These are phyloP conservation scores for Cryomyces antarcticus DNA, from an alignment of 495 filamentous ascomycete species.

Conservation along the genomic window DNA sequence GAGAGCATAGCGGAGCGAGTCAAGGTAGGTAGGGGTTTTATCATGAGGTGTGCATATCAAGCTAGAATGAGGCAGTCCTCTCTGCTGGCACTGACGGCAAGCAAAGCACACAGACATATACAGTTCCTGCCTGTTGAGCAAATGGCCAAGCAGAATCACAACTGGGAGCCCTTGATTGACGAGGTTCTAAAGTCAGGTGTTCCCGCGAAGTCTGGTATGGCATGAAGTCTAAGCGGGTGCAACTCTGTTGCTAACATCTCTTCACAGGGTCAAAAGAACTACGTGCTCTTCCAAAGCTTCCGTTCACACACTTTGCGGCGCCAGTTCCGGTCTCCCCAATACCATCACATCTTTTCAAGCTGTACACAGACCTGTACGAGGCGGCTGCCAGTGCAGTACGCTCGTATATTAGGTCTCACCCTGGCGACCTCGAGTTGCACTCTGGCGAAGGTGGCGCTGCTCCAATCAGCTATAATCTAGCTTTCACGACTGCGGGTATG, in stretches of 20 bases:
- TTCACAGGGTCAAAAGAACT: too few relatives aligned
- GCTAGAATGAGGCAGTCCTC: too few relatives aligned
- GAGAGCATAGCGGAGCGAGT: slow-evolving; percentile 52
- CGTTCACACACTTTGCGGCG: slow-evolving; percentile 31
- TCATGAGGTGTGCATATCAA: too few relatives aligned
- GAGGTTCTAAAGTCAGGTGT: slow-evolving; percentile 7
- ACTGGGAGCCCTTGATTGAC: slow-evolving; percentile 39
- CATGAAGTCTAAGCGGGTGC: too few relatives aligned
- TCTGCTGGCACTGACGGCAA: too few relatives aligned
- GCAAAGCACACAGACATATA: slow-evolving; percentile 57
- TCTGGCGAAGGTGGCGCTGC: slow-evolving; percentile 23
- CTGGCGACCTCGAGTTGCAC: slow-evolving; percentile 6
- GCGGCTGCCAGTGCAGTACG: slow-evolving; percentile 24
- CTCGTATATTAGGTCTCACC: slow-evolving; percentile 7
- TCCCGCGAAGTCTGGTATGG: slow-evolving; percentile 4
- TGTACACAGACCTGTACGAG: slow-evolving; percentile 34
- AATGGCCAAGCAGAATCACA: slow-evolving; percentile 32
- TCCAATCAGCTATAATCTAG: slow-evolving; percentile 58
- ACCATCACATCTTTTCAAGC: slow-evolving; percentile 21
- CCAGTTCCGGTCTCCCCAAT: slow-evolving; percentile 22
- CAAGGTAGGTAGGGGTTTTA: too few relatives aligned
- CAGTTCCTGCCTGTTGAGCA: slow-evolving; percentile 53
- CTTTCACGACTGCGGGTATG: slow-evolving; percentile 49
- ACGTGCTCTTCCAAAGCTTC: slow-evolving; percentile 19
- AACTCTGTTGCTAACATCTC: too few relatives aligned